A percentile compares a stretch with the other conserved stretches of the same genome.
Evolutionary conservation across 2,329 filamentous ascomycete species (phyloP).

Genomic region (Aureobasidium sp.): DNA sequence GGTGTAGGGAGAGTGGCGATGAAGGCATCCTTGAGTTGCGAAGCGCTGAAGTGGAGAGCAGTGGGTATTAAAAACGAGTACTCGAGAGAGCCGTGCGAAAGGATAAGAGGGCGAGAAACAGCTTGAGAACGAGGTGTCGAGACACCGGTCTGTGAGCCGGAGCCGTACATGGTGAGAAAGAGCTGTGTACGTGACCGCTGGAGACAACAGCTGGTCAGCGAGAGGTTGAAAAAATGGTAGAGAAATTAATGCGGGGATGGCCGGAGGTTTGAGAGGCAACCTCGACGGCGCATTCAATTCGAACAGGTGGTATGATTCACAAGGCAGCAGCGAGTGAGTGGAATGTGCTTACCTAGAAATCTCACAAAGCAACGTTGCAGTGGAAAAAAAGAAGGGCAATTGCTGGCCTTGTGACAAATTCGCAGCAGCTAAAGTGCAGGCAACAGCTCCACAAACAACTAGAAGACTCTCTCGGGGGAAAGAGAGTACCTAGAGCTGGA

Average conservation of each 20-base stretch:
- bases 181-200: slow-evolving; percentile 4
- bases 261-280: neutral
- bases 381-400: neutral
- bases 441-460: slow-evolving; percentile 8
- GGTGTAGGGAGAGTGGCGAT: slow-evolving; percentile 74
- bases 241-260: slow-evolving; percentile 8
- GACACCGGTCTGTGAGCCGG: slow-evolving; percentile 77
- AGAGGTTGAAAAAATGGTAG: slow-evolving; percentile 9
- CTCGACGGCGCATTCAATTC: slow-evolving; percentile 6
- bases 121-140: slow-evolving; percentile 91
- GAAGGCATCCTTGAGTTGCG: slow-evolving; percentile 89
- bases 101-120: slow-evolving; percentile 81
- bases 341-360: slow-evolving; percentile 1
- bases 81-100: slow-evolving; percentile 91
- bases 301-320: neutral
- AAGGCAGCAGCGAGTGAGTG: neutral
- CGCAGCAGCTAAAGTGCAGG: slow-evolving; percentile 11
- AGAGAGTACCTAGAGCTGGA: slow-evolving; percentile 3
- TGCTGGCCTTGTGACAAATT: slow-evolving; percentile 12
- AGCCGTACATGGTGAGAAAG: slow-evolving; percentile 67
- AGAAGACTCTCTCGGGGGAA: neutral
- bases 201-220: slow-evolving; percentile 8
- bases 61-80: slow-evolving; percentile 94
- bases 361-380: slow-evolving; percentile 6
- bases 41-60: slow-evolving; percentile 89